phyloP scores from a whole-genome alignment of 2,329 filamentous ascomycete species.

The Claviceps digitariae region DNA sequence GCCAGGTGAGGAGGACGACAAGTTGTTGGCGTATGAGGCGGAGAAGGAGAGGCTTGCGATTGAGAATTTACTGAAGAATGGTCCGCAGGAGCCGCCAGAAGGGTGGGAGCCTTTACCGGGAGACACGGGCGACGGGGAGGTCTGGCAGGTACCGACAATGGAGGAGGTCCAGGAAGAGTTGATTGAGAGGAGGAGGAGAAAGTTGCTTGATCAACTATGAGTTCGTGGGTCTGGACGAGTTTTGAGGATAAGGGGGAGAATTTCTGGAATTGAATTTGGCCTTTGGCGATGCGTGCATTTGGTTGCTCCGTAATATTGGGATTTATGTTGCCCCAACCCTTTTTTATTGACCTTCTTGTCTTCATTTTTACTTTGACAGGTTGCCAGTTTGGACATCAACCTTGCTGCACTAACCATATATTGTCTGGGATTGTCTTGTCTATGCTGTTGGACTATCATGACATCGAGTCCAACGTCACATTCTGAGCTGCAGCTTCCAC shows the following conservation, averaged over 20 bases:
- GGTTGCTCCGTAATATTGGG: neutral
- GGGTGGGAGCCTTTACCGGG: conserved; percentile 82
- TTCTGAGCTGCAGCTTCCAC: no score
- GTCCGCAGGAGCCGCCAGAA: conserved; percentile 42
- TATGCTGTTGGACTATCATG: neutral
- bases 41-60: conserved; percentile 72
- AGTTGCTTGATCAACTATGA: conserved; percentile 67
- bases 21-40: conserved; percentile 65
- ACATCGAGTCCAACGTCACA: no score
- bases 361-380: neutral
- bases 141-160: conserved; percentile 71
- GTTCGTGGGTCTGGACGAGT: neutral
- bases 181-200: conserved; percentile 70
- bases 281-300: neutral
- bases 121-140: conserved; percentile 67
- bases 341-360: neutral
- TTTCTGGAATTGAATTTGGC: neutral
- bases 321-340: neutral
- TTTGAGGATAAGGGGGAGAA: neutral
- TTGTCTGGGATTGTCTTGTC: neutral
- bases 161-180: conserved; percentile 94
- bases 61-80: conserved; percentile 50
- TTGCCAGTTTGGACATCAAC: neutral
- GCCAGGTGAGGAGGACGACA: conserved; percentile 78
- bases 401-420: neutral